Base-by-base conservation (phyloP, 1,284 basidiomycete species). In the Papiliotrema fonsecae region DNA sequence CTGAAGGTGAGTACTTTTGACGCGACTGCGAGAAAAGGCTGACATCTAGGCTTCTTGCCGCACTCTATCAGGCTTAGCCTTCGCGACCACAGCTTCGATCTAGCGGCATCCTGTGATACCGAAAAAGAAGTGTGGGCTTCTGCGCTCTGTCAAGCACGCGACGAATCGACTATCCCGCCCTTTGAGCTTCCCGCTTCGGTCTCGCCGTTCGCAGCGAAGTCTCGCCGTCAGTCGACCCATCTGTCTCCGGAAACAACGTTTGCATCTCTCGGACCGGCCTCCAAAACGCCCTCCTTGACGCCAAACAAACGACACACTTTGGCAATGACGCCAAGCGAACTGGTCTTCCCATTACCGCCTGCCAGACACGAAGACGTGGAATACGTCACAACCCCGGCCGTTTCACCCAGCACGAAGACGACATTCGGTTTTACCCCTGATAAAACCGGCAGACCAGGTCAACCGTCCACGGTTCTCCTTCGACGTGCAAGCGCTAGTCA, bases 121-220 rank as follows among this genome's bases (percentile, higher is more conserved):
- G 91, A 96, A 74, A 92, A 90, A 74, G 79, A 82, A 24, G 77
- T 87, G 19, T 96, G 92, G 92, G 73, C 91, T 43, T 73, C 76
- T 27, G 81, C 82, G 11, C 79, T 92, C 38, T 77, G 77, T 31
- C 57, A 64, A 19, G 71, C 71, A 0, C 52, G 66, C 30, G 66
- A 73, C 38, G 66, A 70, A 42, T 60, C 62, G 42, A 55, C 49
- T 1, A 49, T 70, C 4, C 65, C 70, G 16, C 69, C 71, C 1
- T 73, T 73, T 42, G 70, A 73, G 31, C 56, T 73, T 2, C 72
- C 72, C 7, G 65, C 65, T 1, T 70, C 67, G 39, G 61, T 72
- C 1, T 61, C 66, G 11, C 55, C 60, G 1, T 61, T 61, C 42
- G 56, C 62, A 7, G 49, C 58, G 16, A 36, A 56, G 21, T 22